Evolutionary conservation across 768 basidiomycete genomes (phyloP), one percentile per base, ranked within the genome.

Genomic region (Termitomyces eurrhizus): DNA sequence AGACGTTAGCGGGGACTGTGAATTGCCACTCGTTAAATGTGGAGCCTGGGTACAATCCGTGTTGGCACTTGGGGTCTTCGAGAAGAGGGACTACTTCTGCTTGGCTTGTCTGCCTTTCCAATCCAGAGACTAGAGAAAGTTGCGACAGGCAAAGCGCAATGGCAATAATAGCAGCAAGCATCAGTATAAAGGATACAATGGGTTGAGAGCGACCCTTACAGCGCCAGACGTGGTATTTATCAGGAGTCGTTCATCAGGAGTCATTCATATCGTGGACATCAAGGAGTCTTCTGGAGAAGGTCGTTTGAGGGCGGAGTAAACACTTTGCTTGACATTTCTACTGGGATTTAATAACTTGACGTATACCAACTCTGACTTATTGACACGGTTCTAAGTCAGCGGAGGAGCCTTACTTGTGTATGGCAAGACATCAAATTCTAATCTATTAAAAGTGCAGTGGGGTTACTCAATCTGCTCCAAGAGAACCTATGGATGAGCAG

Each of bases 11-110:
- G 6, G 51, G 57, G 3, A 58, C 52, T 13, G 42, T 44, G 16
- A 54, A 45, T 9, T 62, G 61, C 45, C 36, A 62, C 11, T n/a
- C 21, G 32, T 48, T 62, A 24, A 26, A 26, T 13, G 49, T 44
- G 26, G 54, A 54, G 56, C 61, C 61, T 9, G 50, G 49, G 35
- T 52, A 35, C 16, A 24, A 36, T 33, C 56, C 56, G 12, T 52
- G 12, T 4, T 51, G 56, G 14, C 56, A 61, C 45, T 57, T 42
- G 8, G 59, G 45, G 45, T 60, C 59, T 24, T 52, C 51, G 3
- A 29, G 18, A 9, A 51, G 7, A 14, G 26, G 41, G 12, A 18
- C 33, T 14, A 29, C 11, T 3, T 41, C 1, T 13, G 12, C 50
- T 12, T 13, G n/a, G n/a, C 2, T 26, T 29, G 14, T 13, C 35